phyloP scores from a whole-genome alignment of 306 rosid species.

The Styphnolobium japonicum region DNA sequence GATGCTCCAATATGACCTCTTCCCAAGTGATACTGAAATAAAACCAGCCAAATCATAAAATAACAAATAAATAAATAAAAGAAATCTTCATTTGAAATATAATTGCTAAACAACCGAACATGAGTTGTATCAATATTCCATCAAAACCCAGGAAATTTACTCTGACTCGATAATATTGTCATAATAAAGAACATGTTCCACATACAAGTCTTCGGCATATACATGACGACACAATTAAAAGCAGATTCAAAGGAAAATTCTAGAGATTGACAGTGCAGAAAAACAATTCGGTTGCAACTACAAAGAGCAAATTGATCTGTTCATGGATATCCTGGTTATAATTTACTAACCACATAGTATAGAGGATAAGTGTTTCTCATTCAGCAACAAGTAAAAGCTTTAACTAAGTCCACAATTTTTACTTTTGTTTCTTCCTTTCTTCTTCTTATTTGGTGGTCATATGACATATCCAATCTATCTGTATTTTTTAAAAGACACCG shows the following conservation, averaged over 20 bases:
- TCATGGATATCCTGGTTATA: background rate
- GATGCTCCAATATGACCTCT: slow-evolving; percentile 85
- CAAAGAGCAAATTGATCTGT: background rate
- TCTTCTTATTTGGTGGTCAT: background rate
- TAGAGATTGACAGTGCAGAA: background rate
- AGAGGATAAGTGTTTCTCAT: background rate
- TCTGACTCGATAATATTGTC: background rate
- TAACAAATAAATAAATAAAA: background rate
- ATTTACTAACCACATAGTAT: background rate
- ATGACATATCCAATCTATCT: background rate
- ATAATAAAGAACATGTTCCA: background rate
- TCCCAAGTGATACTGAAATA: slow-evolving; percentile 82
- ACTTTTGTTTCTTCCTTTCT: background rate
- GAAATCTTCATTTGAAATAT: background rate
- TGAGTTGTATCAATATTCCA: background rate
- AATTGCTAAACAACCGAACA: background rate
- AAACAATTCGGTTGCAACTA: background rate
- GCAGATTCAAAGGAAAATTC: background rate
- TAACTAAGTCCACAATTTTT: background rate
- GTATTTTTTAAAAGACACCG: too few species aligned
- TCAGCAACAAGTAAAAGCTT: background rate
- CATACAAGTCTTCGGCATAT: background rate
- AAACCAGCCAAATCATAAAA: slow-evolving; percentile 14
- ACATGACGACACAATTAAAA: background rate
- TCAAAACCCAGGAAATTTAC: background rate